Evolutionary conservation across 768 basidiomycete genomes (phyloP), one percentile per base, ranked within the genome.

Genomic region (Chiua virens): DNA sequence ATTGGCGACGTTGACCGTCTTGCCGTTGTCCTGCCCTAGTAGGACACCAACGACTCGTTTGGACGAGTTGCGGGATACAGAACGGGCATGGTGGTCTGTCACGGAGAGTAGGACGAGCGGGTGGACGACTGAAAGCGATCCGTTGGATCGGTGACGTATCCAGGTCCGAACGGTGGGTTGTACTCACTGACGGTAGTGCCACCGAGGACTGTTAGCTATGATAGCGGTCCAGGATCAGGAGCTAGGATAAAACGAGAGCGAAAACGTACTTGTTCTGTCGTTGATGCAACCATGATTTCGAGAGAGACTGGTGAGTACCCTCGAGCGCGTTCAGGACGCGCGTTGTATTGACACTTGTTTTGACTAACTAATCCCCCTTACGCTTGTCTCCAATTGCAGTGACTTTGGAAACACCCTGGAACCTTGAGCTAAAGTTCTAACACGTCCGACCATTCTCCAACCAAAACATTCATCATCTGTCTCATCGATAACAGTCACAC

Each of bases 71-170:
- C 91, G 82, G 3, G 87, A 85, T 14, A 92, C 82, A 11, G 90
- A 82, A 15, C 93, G 87, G 3, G 92, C 94, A 72, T 98, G 94
- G 66, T 96, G 93, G 71, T 96, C 94, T 11, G 94, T 82, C n/a
- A 96, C 93, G 8, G 94, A 97, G 52, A 98, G 82, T 10, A 98
- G 78, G n/a, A 98, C 96, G 52, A 98, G 83, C 1, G 96, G 96
- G 66, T 98, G 96, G 30, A 97, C 92, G 61, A 91, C 89, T 90
- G 32, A 43, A 21, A 39, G 30, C 3, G 20, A 49, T 20, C 17
- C n/a, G 34, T 21, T 30, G 35, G 21, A 44, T 37, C 45, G 13
- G 50, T 63, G 53, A 49, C 51, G 53, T 45, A 40, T 35, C 47
- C 28, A 11, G 20, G 40, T 43, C 40, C 36, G 43, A 51, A n/a